These are phyloP conservation scores for Artomyces pyxidatus DNA, from an alignment of 768 basidiomycete species.

Conservation along the genomic window DNA sequence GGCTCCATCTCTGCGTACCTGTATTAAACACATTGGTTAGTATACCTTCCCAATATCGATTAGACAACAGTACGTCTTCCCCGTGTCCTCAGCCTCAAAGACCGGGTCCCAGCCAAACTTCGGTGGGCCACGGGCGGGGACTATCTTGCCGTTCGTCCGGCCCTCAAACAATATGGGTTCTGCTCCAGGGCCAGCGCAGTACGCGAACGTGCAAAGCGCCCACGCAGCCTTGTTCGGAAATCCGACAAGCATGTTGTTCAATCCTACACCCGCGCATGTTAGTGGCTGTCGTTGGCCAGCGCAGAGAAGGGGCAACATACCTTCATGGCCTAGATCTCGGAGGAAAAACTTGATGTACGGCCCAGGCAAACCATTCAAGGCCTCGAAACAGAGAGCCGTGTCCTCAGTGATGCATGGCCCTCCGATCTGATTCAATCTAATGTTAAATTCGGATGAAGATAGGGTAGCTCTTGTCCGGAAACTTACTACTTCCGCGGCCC, in stretches of 20 bases:
- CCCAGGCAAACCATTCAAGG: constrained; percentile 86
- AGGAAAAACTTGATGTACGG: constrained; percentile 97
- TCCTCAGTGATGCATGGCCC: constrained; percentile 78
- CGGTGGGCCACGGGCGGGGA: constrained; percentile 69
- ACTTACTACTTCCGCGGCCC: constrained; percentile 74
- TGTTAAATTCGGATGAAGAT: background rate
- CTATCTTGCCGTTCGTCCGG: constrained; percentile 81
- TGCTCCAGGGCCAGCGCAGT: constrained; percentile 72
- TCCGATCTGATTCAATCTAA: constrained; percentile 30
- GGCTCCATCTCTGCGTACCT: constrained; percentile 66
- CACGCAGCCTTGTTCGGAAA: constrained; percentile 76
- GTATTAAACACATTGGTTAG: background rate
- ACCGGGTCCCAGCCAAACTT: constrained; percentile 89
- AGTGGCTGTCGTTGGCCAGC: background rate
- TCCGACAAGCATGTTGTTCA: constrained; percentile 73
- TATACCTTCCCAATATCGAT: background rate
- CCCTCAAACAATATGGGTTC: constrained; percentile 85
- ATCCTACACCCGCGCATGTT: constrained; percentile 32
- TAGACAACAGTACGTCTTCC: constrained; percentile 52
- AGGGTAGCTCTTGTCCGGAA: background rate
- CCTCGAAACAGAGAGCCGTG: constrained; percentile 87
- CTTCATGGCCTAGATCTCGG: constrained; percentile 74
- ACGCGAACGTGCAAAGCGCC: constrained; percentile 95
- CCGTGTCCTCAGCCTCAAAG: constrained; percentile 70
- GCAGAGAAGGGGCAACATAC: constrained; percentile 27